phyloP scores from a whole-genome alignment of 1,284 basidiomycete genomes.

The Leccinum fuscescens region DNA sequence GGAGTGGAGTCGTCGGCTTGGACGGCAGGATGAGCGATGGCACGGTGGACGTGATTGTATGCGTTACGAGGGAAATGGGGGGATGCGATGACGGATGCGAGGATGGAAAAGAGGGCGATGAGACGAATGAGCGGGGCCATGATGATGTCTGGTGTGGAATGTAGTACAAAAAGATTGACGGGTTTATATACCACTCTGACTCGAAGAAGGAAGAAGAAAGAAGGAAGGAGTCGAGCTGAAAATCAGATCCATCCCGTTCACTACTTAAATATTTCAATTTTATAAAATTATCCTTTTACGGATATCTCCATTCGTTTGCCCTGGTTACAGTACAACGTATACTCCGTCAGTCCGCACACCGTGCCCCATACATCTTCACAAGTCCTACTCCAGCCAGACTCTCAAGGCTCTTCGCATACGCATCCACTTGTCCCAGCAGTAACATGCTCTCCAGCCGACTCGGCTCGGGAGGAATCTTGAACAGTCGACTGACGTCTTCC shows the following conservation, averaged over 20 bases:
- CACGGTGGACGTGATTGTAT: constrained; percentile 31
- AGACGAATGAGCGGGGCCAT: constrained; percentile 50
- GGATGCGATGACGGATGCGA: constrained; percentile 44
- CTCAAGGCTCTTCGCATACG: constrained; percentile 75
- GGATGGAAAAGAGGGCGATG: constrained; percentile 46
- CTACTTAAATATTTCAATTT: background rate
- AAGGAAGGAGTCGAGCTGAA: background rate
- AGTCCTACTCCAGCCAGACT: constrained; percentile 67
- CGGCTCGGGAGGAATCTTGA: constrained; percentile 89
- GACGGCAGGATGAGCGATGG: constrained; percentile 36
- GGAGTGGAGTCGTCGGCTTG: constrained; percentile 36
- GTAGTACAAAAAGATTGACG: constrained; percentile 2
- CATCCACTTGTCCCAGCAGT: constrained; percentile 85
- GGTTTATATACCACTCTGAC: constrained; percentile 10
- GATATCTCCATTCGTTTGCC: background rate
- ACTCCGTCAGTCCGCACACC: constrained; percentile 26
- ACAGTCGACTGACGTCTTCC: constrained; percentile 79
- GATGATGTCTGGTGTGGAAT: constrained; percentile 32
- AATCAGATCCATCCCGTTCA: background rate
- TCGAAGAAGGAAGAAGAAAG: background rate
- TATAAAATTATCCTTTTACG: background rate
- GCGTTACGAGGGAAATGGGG: constrained; percentile 42
- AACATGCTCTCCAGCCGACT: constrained; percentile 88
- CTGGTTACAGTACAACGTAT: background rate
- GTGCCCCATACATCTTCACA: constrained; percentile 73